Evolutionary conservation across 164 flowering plant species (phyloP).

Genomic region (Aristolochia contorta): DNA sequence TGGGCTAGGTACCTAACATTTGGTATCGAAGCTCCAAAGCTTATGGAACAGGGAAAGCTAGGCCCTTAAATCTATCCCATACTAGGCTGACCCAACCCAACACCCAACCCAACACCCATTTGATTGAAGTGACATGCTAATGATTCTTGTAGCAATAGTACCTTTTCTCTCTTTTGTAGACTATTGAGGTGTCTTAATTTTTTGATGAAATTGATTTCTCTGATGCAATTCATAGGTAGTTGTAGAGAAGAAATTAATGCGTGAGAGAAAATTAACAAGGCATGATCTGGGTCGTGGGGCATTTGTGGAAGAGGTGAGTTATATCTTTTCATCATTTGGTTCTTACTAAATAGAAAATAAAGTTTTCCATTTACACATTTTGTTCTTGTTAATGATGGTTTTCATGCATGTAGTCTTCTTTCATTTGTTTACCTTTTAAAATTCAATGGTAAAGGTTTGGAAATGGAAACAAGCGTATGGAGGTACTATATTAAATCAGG

Average conservation of each 20-base stretch:
- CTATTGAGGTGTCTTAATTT: background rate
- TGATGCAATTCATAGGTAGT: slow-evolving; percentile 54
- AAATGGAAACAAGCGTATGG: slow-evolving; percentile 89
- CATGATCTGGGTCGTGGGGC: slow-evolving; percentile 86
- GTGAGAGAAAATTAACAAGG: slow-evolving; percentile 67
- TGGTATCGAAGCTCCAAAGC: no score
- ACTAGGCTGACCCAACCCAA: no score
- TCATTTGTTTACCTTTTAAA: background rate
- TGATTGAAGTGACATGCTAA: no score
- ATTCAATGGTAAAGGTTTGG: slow-evolving; percentile 60
- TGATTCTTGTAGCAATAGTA: background rate
- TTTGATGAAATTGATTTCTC: slow-evolving; percentile 1
- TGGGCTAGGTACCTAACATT: no score
- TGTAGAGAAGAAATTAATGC: slow-evolving; percentile 94
- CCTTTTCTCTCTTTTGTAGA: background rate
- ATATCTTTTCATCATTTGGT: slow-evolving; percentile 1
- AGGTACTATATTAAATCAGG: slow-evolving; percentile 70
- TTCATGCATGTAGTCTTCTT: no score
- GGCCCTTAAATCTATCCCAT: no score
- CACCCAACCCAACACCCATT: no score
- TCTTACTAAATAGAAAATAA: background rate
- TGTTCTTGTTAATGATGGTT: no score
- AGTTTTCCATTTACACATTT: no score
- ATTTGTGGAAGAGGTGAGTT: slow-evolving; percentile 80
- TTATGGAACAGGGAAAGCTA: no score